A percentile compares a stretch with the other conserved stretches of the same genome.
These are phyloP conservation scores for Neurospora sublineolata DNA, from an alignment of 495 filamentous ascomycete species.

Conservation along the genomic window DNA sequence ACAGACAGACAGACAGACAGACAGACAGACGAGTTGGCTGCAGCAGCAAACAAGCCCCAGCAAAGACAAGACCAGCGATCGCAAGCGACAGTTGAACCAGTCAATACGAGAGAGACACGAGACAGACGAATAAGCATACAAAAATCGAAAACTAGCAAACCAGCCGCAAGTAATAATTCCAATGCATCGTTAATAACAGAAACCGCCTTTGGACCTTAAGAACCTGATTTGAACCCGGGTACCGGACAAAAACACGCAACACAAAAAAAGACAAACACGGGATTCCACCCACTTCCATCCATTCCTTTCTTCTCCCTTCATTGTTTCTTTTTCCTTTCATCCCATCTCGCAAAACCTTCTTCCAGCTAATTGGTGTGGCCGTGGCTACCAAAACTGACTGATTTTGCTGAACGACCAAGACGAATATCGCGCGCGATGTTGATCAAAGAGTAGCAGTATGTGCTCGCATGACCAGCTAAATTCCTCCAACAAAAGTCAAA, in stretches of 20 bases:
- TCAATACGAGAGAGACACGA: not conserved
- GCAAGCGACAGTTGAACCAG: not conserved
- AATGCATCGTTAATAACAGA: not conserved
- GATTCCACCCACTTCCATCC: not conserved
- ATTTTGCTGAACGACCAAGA: not conserved
- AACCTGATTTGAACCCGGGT: not conserved
- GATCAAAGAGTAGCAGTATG: not conserved
- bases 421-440: not conserved
- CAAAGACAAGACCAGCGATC: not conserved
- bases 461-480: slow-evolving; percentile 28
- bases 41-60: not conserved
- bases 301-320: not conserved
- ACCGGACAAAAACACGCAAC: not conserved
- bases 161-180: not conserved
- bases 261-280: not conserved
- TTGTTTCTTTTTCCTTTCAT: not conserved
- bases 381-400: not conserved
- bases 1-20: not conserved
- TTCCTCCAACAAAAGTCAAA: slow-evolving; percentile 31
- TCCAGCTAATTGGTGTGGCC: not conserved
- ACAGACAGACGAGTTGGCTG: not conserved
- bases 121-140: slow-evolving; percentile 1
- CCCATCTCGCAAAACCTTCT: not conserved
- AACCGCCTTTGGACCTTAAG: not conserved
- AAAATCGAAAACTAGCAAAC: slow-evolving; percentile 2